Evolutionary conservation across 2,329 filamentous ascomycete species (phyloP).

Genomic region (Orbilia brochopaga): DNA sequence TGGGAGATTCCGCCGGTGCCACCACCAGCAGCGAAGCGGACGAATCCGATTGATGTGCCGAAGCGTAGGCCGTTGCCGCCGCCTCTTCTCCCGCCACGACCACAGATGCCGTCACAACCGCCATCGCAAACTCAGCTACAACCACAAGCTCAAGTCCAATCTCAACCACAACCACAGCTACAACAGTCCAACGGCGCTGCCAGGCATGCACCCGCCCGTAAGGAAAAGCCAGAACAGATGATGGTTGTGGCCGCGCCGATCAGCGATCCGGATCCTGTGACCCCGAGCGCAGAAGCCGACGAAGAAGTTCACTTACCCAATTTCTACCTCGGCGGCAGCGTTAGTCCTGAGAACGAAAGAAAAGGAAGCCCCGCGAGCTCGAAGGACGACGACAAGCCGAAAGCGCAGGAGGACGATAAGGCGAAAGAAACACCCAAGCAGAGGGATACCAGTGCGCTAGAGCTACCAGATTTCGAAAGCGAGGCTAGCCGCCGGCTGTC

Average conservation of each 20-base stretch:
- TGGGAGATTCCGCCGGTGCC: slow-evolving; percentile 53
- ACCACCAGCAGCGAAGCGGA: slow-evolving; percentile 55
- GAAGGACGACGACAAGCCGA: slow-evolving; percentile 20
- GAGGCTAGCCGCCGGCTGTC: slow-evolving; percentile 44
- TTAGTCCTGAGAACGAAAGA: slow-evolving; percentile 43
- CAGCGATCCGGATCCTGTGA: slow-evolving; percentile 20
- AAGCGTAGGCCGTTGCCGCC: slow-evolving; percentile 70
- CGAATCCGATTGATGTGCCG: slow-evolving; percentile 65
- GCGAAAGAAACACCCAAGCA: slow-evolving; percentile 33
- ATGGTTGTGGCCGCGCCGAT: slow-evolving; percentile 48
- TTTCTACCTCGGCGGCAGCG: slow-evolving; percentile 41
- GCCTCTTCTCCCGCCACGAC: slow-evolving; percentile 57
- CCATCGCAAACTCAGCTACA: slow-evolving; percentile 31
- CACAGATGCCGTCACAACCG: slow-evolving; percentile 19
- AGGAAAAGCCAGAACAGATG: slow-evolving; percentile 33
- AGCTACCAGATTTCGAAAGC: slow-evolving; percentile 53
- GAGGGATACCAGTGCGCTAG: slow-evolving; percentile 51
- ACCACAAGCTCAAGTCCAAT: slow-evolving; percentile 47
- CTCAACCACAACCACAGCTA: slow-evolving; percentile 51
- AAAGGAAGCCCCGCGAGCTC: slow-evolving; percentile 17
- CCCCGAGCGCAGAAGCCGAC: slow-evolving; percentile 14
- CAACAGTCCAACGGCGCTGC: slow-evolving; percentile 25
- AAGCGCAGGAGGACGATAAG: slow-evolving; percentile 33
- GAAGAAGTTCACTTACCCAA: slow-evolving; percentile 44
- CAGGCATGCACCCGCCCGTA: background rate